Evolutionary conservation across 805 yeast genomes (phyloP).

Genomic region (Metschnikowia santaceciliae): DNA sequence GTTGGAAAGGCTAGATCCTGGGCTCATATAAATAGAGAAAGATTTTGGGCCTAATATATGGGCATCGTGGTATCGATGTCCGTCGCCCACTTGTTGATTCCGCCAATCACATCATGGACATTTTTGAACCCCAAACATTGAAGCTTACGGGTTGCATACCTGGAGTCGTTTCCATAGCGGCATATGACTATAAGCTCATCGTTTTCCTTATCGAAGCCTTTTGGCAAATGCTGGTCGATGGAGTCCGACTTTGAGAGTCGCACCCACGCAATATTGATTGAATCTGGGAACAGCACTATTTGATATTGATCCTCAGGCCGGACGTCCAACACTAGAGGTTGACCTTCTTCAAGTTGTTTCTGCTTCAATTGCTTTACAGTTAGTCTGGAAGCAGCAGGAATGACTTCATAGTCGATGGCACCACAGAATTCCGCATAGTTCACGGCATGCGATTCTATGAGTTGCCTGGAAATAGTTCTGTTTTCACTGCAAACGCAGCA

Average conservation of each 20-base stretch:
- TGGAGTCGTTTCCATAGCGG: conserved; percentile 89
- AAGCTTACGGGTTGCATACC: conserved; percentile 60
- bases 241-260: conserved; percentile 26
- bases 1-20: conserved; percentile 36
- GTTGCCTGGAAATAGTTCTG: conserved; percentile 46
- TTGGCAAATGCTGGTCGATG: conserved; percentile 20
- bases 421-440: conserved; percentile 82
- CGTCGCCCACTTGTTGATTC: conserved; percentile 64
- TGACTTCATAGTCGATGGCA: conserved; percentile 39
- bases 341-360: conserved; percentile 13
- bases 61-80: conserved; percentile 45
- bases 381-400: conserved; percentile 45
- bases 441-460: conserved; percentile 44
- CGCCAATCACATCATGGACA: conserved; percentile 74
- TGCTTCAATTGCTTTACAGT: conserved; percentile 35
- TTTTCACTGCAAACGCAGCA: conserved; percentile 65
- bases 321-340: conserved; percentile 61
- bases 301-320: conserved; percentile 74
- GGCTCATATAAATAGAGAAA: conserved; percentile 1
- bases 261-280: conserved; percentile 62
- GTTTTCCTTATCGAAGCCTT: conserved; percentile 17
- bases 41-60: conserved; percentile 5
- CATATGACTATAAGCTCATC: conserved; percentile 60
- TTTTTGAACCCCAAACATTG: conserved; percentile 44
- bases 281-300: conserved; percentile 55